Conservation (phyloP, 495 filamentous ascomycete genomes). For the Trichoderma virens region DNA sequence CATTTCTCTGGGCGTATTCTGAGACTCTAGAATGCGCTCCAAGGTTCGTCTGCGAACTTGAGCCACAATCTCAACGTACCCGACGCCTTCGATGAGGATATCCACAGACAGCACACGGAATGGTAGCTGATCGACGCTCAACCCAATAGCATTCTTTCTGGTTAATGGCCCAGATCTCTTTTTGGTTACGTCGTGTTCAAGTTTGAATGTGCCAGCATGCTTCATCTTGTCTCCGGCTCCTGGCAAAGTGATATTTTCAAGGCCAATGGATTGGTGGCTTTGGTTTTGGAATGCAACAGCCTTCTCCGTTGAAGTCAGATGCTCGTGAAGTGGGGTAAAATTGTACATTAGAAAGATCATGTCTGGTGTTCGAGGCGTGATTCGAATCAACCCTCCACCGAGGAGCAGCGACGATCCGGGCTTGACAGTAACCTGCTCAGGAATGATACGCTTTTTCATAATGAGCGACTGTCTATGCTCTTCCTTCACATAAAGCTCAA, state of each 20-base stretch:
- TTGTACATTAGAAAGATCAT: slow-evolving; percentile 62
- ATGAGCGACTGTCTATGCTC: slow-evolving; percentile 57
- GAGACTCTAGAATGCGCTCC: slow-evolving; percentile 12
- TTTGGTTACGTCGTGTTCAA: slow-evolving; percentile 76
- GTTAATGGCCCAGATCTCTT: slow-evolving; percentile 57
- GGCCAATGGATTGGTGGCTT: slow-evolving; percentile 37
- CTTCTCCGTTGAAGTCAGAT: slow-evolving; percentile 72
- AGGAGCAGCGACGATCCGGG: slow-evolving; percentile 77
- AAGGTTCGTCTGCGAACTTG: slow-evolving; percentile 59
- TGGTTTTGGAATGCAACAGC: slow-evolving; percentile 59
- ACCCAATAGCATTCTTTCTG: slow-evolving; percentile 37
- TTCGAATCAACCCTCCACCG: slow-evolving; percentile 70
- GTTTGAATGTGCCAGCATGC: slow-evolving; percentile 65
- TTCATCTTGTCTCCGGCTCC: slow-evolving; percentile 46
- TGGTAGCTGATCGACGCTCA: slow-evolving; percentile 55
- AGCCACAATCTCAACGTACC: slow-evolving; percentile 84
- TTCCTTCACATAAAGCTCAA: slow-evolving; percentile 59
- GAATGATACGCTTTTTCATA: slow-evolving; percentile 63
- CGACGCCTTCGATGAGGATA: slow-evolving; percentile 80
- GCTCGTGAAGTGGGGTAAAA: slow-evolving; percentile 66
- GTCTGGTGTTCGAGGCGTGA: slow-evolving; percentile 63
- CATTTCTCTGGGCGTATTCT: slow-evolving; percentile 13
- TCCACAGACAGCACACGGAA: slow-evolving; percentile 74
- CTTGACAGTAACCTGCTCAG: slow-evolving; percentile 62
- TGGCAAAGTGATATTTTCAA: slow-evolving; percentile 52